phyloP scores from a whole-genome alignment of 164 flowering plant genomes.

The Protea cynaroides region DNA sequence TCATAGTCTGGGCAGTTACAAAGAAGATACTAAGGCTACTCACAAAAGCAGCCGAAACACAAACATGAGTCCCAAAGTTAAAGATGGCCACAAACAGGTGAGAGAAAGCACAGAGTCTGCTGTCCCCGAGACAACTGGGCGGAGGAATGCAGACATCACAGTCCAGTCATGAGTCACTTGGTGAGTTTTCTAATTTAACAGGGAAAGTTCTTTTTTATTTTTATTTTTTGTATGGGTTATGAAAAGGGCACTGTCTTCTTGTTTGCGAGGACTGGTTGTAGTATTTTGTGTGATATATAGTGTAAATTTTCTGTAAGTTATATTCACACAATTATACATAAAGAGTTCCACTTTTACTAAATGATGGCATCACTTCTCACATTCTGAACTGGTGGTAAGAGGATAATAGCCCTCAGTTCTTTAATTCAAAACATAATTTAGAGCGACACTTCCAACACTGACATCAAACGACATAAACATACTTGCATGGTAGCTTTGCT shows the following conservation, averaged over 20 bases:
- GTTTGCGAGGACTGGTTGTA: constrained; percentile 17
- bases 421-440: too few species aligned
- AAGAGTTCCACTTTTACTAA: constrained; percentile 12
- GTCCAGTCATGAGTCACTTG: constrained; percentile 37
- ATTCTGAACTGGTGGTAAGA: background rate
- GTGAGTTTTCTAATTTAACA: constrained; percentile 14
- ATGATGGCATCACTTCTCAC: background rate
- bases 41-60: constrained; percentile 19
- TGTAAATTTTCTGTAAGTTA: constrained; percentile 34
- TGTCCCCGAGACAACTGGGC: constrained; percentile 24
- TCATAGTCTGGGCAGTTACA: constrained; percentile 51
- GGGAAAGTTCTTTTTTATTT: constrained; percentile 6
- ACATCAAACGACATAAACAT: too few species aligned
- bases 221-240: constrained; percentile 2
- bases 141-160: constrained; percentile 32
- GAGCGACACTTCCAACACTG: too few species aligned
- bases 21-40: constrained; percentile 18
- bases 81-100: constrained; percentile 26
- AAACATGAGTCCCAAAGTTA: constrained; percentile 22
- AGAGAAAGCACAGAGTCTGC: constrained; percentile 28
- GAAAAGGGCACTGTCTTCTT: background rate
- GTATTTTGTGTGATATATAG: constrained; percentile 23
- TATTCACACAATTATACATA: constrained; percentile 15
- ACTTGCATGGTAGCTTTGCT: background rate
- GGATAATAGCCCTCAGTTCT: too few species aligned